A percentile compares a stretch with the other conserved stretches of the same genome.
Conservation (phyloP, 371 early-diverging fungal species). For the Encephalitozoon cuniculi region DNA sequence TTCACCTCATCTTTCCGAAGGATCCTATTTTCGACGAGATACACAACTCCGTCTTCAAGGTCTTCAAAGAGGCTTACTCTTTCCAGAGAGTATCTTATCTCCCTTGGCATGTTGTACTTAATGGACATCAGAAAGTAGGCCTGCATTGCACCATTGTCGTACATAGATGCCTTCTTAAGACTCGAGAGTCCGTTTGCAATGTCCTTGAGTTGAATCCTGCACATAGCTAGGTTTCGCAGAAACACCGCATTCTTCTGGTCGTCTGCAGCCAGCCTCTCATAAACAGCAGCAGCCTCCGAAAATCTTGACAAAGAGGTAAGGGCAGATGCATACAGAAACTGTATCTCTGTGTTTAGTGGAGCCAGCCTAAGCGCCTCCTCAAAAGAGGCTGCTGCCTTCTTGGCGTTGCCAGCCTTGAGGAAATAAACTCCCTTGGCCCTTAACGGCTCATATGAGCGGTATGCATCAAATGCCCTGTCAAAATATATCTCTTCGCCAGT, state of each 20-base stretch:
- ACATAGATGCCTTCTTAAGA: constrained; percentile 18
- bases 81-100: constrained; percentile 16
- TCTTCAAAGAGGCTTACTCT: neutral
- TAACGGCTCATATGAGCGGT: constrained; percentile 32
- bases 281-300: constrained; percentile 21
- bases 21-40: neutral
- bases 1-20: neutral
- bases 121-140: constrained; percentile 30
- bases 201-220: constrained; percentile 32
- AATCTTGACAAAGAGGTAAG: constrained; percentile 6
- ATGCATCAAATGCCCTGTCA: constrained; percentile 16
- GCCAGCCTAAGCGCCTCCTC: constrained; percentile 18
- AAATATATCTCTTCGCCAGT: constrained; percentile 18
- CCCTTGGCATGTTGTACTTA: neutral
- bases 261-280: constrained; percentile 23
- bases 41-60: neutral
- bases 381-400: neutral
- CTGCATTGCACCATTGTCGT: constrained; percentile 18
- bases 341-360: constrained; percentile 22
- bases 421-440: constrained; percentile 27
- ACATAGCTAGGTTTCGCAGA: constrained; percentile 30
- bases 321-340: constrained; percentile 30
- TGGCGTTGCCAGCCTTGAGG: constrained; percentile 8
- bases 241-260: constrained; percentile 33
- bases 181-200: constrained; percentile 19